phyloP scores from a whole-genome alignment of 164 flowering plant species.

The Berberis thunbergii region DNA sequence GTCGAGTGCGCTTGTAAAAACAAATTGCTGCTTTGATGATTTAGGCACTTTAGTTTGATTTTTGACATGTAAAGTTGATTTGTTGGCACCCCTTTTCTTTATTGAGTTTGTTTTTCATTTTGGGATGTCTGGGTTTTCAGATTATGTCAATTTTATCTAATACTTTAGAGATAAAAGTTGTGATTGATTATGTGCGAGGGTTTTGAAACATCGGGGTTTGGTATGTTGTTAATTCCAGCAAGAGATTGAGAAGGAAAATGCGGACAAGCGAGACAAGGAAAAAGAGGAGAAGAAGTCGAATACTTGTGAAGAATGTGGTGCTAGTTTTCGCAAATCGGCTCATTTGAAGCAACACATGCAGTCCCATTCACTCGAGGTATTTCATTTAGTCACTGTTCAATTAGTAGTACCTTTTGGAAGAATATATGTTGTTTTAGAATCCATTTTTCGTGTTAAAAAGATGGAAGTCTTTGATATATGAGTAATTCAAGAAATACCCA shows the following conservation, averaged over 20 bases:
- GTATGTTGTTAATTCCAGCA: constrained; percentile 20
- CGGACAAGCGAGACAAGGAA: constrained; percentile 10
- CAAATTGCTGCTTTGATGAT: too few species aligned
- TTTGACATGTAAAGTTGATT: too few species aligned
- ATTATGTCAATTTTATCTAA: not conserved
- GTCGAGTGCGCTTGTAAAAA: too few species aligned
- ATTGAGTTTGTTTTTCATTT: not conserved
- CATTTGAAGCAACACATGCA: constrained; percentile 80
- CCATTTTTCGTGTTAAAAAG: too few species aligned
- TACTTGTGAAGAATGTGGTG: constrained; percentile 69
- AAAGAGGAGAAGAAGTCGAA: constrained; percentile 15
- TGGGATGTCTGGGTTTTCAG: not conserved
- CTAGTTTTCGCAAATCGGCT: constrained; percentile 65
- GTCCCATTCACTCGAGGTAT: constrained; percentile 79
- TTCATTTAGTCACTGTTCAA: not conserved
- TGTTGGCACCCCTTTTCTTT: not conserved
- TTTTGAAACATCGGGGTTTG: not conserved
- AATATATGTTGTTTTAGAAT: too few species aligned
- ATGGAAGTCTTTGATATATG: too few species aligned
- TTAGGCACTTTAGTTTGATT: too few species aligned
- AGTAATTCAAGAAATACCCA: too few species aligned
- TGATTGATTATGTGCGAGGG: not conserved
- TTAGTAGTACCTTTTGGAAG: too few species aligned
- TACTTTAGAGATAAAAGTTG: not conserved
- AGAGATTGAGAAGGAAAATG: constrained; percentile 20